Base-by-base conservation (phyloP, 176 grass and related monocot species). In the Zizania latifolia region DNA sequence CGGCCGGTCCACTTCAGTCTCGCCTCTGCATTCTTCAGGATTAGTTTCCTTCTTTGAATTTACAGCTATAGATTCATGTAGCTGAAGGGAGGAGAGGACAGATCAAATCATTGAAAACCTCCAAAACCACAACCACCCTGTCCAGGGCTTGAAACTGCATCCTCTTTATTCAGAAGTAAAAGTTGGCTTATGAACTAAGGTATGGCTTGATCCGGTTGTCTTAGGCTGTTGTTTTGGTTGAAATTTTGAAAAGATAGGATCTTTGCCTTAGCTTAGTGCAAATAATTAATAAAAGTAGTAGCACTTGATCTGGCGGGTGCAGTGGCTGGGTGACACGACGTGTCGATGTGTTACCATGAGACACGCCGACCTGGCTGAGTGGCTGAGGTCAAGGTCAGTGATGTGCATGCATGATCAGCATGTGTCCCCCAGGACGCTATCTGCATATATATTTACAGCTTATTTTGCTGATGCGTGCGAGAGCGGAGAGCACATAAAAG, bases 151-250 rank as follows among this genome's bases (percentile, higher is more conserved):
- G 48, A 75, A 66, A 0, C 24, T 4, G 48, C 36, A 8, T 8
- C 2, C 1, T 15, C 46, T 31, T 16, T n/a, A 4, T 5, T 2
- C 7, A 17, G 8, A 16, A 19, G 37, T 61, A 6, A 38, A 62
- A 46, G 19, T 3, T 68, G 28, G 45, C 83, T 73, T 67, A 35
- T 9, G 48, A 12, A 63, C 16, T 39, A 85, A 79, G 75, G 31
- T 30, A 85, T 45, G 58, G 44, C 58, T 34, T 55, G 46, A 46
- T 48, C 26, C 44, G 44, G 13, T 33, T 24, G 10, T 24, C 26
- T 50, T 40, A 12, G n/a, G n/a, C n/a, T 21, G 13, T 24, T 59
- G 58, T 56, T 53, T 6, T 29, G 4, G 26, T 44, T 30, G 36
- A n/a, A n/a, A n/a, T n/a, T n/a, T n/a, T n/a, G 10, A 56, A 39